Evolutionary conservation across 1,284 basidiomycete species (phyloP).

Genomic region (Fomitopsis schrenkii): DNA sequence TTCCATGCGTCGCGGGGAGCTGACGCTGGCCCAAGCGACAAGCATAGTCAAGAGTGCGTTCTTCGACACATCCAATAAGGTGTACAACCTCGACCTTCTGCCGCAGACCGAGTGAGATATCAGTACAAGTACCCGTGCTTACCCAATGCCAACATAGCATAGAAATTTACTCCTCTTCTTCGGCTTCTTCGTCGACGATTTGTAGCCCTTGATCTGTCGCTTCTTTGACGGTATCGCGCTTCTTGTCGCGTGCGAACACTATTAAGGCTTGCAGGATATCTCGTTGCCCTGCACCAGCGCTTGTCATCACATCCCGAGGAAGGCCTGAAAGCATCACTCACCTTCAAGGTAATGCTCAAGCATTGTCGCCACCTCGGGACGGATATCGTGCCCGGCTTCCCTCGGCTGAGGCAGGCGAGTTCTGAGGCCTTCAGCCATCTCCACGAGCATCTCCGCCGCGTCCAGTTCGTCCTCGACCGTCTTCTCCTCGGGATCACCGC

Average conservation of each 20-base stretch:
- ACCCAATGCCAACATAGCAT: not conserved
- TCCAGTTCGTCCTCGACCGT: conserved; percentile 58
- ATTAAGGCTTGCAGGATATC: conserved; percentile 40
- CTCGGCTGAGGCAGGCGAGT: conserved; percentile 35
- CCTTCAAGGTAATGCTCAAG: conserved; percentile 56
- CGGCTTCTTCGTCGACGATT: conserved; percentile 42
- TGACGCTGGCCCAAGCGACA: conserved; percentile 47
- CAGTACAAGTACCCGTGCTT: not conserved
- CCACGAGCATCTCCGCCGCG: conserved; percentile 56
- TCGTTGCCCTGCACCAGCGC: conserved; percentile 33
- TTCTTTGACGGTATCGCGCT: conserved; percentile 36
- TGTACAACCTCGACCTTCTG: conserved; percentile 49
- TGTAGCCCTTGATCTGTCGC: conserved; percentile 51
- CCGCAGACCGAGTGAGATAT: conserved; percentile 17
- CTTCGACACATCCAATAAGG: conserved; percentile 54
- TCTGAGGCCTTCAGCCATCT: conserved; percentile 60
- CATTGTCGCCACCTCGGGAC: conserved; percentile 53
- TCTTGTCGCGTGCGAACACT: conserved; percentile 40
- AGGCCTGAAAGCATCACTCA: conserved; percentile 17
- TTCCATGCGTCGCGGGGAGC: conserved; percentile 37
- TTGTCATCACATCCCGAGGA: not conserved
- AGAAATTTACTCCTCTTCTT: conserved; percentile 10
- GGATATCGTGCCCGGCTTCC: conserved; percentile 24
- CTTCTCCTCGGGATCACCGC: conserved; percentile 26
- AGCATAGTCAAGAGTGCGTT: conserved; percentile 45